Base-by-base conservation (phyloP, 148 eudicot genomes). In the Suaeda aralocaspica region DNA sequence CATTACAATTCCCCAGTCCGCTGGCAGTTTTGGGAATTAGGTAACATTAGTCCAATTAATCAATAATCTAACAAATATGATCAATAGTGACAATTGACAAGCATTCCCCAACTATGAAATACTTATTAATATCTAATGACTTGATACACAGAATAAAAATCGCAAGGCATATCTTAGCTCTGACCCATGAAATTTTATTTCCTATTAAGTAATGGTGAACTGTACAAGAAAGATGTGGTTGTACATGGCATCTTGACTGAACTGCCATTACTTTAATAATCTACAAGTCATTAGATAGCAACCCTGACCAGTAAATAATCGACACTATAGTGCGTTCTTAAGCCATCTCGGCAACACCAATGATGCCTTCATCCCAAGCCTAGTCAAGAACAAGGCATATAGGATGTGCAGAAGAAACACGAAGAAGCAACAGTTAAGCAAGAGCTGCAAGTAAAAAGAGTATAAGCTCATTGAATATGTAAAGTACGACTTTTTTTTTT, bases 341-440 rank as follows among this genome's bases (percentile, higher is more conserved):
- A 91, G 66, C 98, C 97, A 93, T 80, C 75, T 72, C 42, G 97
- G 98, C 66, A 91, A 74, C 36, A 44, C 76, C 75, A 93, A 70
- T 29, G 87, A 85, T 15, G 62, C 49, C 76, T 87, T 93, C 89
- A 93, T 85, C 60, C 97, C 98, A 19, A 88, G 89, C 69, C 86
- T 84, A 44, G 81, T 63, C 67, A 91, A 77, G 81, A 93, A 93
- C 57, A 93, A 53, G 0, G 96, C 90, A 62, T 93, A 93, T 12
- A 93, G 70, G 70, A 91, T 79, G 88, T 93, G 98, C 63, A 93
- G 83, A 89, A 91, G 68, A 71, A 86, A 83, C 81, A 91, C 92
- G 10, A 87, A 93, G 85, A 79, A 82, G 74, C 80, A 75, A 57
- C 95, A 88, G 45, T 93, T 93, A 16, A 93, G 77, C 80, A 93